Conservation (phyloP, 176 grass and related monocot species). For the Triticum monococcum region DNA sequence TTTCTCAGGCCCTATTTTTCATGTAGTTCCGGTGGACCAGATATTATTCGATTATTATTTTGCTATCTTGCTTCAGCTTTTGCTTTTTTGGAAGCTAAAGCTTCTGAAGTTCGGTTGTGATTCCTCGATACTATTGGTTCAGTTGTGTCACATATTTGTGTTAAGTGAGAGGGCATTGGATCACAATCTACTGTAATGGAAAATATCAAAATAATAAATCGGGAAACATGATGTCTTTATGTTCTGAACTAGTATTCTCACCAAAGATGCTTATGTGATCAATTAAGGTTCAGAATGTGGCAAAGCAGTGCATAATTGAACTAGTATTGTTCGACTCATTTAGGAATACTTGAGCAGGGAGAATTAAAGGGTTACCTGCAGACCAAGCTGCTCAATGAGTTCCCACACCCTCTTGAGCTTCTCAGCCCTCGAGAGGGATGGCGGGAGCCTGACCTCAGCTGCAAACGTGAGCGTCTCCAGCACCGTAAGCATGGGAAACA, state of each 20-base stretch:
- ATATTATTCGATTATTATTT: not conserved
- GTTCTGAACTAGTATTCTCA: not conserved
- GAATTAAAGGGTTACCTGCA: conserved; percentile 34
- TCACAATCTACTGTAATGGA: not conserved
- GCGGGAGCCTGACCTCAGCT: conserved; percentile 62
- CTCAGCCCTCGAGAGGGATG: conserved; percentile 51
- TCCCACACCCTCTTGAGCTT: conserved; percentile 67
- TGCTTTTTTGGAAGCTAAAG: not conserved
- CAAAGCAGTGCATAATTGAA: not conserved
- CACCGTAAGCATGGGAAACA: conserved; percentile 72
- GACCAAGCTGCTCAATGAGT: conserved; percentile 68
- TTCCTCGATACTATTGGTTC: not conserved
- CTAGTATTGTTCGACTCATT: not conserved
- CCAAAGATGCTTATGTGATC: not conserved
- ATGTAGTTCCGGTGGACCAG: not conserved
- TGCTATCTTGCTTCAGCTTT: not conserved
- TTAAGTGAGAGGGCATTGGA: not conserved
- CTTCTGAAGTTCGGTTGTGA: not conserved
- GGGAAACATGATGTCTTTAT: not conserved
- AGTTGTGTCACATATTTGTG: not conserved
- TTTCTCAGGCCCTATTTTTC: not conserved
- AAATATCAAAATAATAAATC: not conserved
- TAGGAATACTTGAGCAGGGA: not conserved
- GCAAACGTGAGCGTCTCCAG: conserved; percentile 68
- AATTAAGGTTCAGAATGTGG: not conserved